Evolutionary conservation across 2,329 filamentous ascomycete genomes (phyloP), one percentile per base, ranked within the genome.

Genomic region (Colletotrichum sp.): DNA sequence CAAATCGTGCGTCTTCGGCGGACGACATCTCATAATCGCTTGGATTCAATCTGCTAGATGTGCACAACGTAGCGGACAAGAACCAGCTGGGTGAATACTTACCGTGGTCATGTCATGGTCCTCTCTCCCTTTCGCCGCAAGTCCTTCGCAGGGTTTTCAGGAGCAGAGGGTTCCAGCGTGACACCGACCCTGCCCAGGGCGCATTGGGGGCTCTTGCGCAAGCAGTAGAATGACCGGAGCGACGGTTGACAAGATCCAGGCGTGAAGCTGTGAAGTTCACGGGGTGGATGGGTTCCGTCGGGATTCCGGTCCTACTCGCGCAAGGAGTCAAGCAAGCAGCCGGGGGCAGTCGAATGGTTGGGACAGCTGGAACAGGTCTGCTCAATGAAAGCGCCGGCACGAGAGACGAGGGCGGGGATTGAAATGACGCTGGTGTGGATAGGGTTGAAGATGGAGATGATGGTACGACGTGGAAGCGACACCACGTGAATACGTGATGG

Each of bases 291-390:
- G 32, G 70, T 72, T 68, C 70, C 64, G 70, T 61, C 70, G 64
- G 70, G 55, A 68, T 72, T n/a, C 70, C 36, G 60, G 55, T 68
- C 70, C 70, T 72, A 68, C 70, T 72, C 52, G 64, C 21, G 16
- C 21, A 68, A 48, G 8, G 36, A 72, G 70, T 72, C 70, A 21
- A 36, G 52, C 70, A 72, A 68, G 64, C 70, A 72, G 52, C 36
- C 70, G 67, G 28, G 70, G 52, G 64, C 64, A 68, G 70, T 52
- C 26, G 55, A 36, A 48, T 28, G 56, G 13, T 34, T 21, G 28
- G 28, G n/a, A 18, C 58, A 38, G 16, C 38, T 16, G 30, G n/a
- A n/a, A 30, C 16, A 55, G 64, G 38, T 66, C 64, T 55, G 48
- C 24, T 24, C 13, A 8, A 21, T 55, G 48, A 55, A 24, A n/a